Base-by-base conservation (phyloP, 192 early-diverging fungal species). In the Mortierella claussenii region DNA sequence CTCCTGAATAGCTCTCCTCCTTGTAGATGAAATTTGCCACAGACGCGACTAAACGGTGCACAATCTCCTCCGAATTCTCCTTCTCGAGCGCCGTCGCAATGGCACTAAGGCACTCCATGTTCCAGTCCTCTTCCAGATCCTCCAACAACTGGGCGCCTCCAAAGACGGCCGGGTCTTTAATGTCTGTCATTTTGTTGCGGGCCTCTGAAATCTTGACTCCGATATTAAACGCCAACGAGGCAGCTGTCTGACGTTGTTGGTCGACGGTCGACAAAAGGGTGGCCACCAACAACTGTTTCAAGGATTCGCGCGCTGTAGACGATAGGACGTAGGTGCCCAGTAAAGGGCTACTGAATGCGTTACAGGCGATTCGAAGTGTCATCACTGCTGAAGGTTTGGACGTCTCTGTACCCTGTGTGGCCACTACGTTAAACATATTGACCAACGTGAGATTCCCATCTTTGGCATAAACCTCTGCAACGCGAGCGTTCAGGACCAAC, bases 171-270 rank as follows among this genome's bases (percentile, higher is more conserved):
- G 81, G 60, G 15, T 55, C 68, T 17, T 52, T 63, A 36, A 54
- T 65, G 13, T 81, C 78, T 3, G 57, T 61, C 7, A 31, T 58
- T 15, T 78, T 68, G 42, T 61, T 65, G 24, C 88, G 80, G 15
- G 68, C 78, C 26, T 63, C 78, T 12, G 82, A 81, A 52, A 89
- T 81, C 42, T 79, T 81, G 18, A 85, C 64, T 2, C 87, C 74
- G 49, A 91, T 85, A 66, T 95, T 90, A 51, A 89, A 92, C 0
- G 87, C 91, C 10, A 93, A 65, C 1, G 88, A 84, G 1, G 90
- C 84, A 0, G 90, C 90, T 2, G 85, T 82, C 60, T 90, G 87
- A 2, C 90, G 80, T 1, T 93, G 81, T 13, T 74, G 37, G 3
- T 70, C 27, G n/a, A 89, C 87, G 1, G 69, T 20, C 7, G 82